A percentile compares a stretch with the other conserved stretches of the same genome.
These are phyloP conservation scores for Filosporella fistucella DNA, from an alignment of 495 filamentous ascomycete genomes.

Conservation along the genomic window DNA sequence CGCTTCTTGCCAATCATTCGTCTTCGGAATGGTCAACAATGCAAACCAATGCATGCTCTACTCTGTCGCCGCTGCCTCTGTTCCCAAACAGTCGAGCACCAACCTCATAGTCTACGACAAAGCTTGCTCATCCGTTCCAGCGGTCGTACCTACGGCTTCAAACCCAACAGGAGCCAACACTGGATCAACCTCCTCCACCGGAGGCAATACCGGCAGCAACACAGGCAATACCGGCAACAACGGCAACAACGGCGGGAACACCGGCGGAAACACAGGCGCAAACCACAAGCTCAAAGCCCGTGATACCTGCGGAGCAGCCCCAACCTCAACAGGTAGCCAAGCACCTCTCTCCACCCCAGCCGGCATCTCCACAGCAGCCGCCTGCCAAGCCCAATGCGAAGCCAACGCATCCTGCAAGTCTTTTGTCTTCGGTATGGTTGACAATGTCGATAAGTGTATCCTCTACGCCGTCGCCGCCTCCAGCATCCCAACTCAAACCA, in stretches of 20 bases:
- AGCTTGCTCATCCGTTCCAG: constrained; percentile 13
- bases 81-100: constrained; percentile 11
- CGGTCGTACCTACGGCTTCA: constrained; percentile 7
- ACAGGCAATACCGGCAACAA: neutral
- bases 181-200: neutral
- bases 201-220: too few species aligned
- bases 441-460: constrained; percentile 21
- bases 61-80: constrained; percentile 9
- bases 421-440: constrained; percentile 24
- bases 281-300: constrained; percentile 4
- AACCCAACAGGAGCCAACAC: constrained; percentile 9
- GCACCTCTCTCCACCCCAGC: constrained; percentile 11
- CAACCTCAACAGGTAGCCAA: constrained; percentile 1
- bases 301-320: constrained; percentile 11
- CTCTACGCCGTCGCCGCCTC: constrained; percentile 14
- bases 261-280: neutral
- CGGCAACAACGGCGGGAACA: neutral
- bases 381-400: constrained; percentile 23
- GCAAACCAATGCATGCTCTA: constrained; percentile 21
- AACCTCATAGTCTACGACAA: constrained; percentile 17
- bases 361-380: constrained; percentile 12
- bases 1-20: constrained; percentile 21
- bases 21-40: constrained; percentile 23
- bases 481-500: constrained; percentile 7
- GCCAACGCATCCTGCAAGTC: constrained; percentile 22